Conservation (phyloP, 2,329 filamentous ascomycete species). For the Monascus ruber region DNA sequence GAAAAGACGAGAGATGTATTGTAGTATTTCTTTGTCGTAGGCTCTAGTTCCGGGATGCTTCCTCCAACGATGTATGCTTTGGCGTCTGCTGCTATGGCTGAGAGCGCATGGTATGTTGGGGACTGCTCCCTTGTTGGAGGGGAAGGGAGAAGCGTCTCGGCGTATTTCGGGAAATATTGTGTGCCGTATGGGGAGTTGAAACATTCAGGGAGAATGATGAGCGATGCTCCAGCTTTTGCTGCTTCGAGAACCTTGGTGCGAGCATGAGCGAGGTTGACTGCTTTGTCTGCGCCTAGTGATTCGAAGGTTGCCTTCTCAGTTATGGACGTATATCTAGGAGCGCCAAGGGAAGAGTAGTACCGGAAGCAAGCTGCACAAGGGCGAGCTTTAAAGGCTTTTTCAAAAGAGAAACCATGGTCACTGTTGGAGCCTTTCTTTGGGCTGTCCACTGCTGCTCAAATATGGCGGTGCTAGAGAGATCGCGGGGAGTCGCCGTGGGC, state of each 20-base stretch:
- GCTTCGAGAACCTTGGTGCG: conserved; percentile 75
- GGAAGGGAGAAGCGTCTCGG: conserved; percentile 72
- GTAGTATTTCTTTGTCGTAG: conserved; percentile 60
- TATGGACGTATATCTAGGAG: not conserved
- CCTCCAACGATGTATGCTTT: conserved; percentile 77
- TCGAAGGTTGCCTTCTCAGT: not conserved
- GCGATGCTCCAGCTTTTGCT: conserved; percentile 60
- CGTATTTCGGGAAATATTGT: conserved; percentile 81
- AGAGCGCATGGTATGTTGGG: conserved; percentile 77
- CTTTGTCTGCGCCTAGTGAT: conserved; percentile 59
- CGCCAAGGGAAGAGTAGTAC: conserved; percentile 23
- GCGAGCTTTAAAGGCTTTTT: conserved; percentile 69
- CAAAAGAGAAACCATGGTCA: conserved; percentile 47
- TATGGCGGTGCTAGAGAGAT: too few relatives aligned
- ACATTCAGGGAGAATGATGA: conserved; percentile 92
- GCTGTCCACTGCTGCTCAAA: too few relatives aligned
- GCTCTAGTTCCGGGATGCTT: conserved; percentile 75
- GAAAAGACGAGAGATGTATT: conserved; percentile 83
- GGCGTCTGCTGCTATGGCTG: conserved; percentile 65
- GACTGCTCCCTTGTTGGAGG: conserved; percentile 60
- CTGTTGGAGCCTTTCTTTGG: too few relatives aligned
- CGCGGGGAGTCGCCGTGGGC: too few relatives aligned
- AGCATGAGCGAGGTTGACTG: conserved; percentile 69
- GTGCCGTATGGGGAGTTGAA: conserved; percentile 98
- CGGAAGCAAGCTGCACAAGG: conserved; percentile 69